Evolutionary conservation across 352 stramenopile species (phyloP), one percentile per base, ranked within the genome.

Genomic region (Blastocystis sp.): DNA sequence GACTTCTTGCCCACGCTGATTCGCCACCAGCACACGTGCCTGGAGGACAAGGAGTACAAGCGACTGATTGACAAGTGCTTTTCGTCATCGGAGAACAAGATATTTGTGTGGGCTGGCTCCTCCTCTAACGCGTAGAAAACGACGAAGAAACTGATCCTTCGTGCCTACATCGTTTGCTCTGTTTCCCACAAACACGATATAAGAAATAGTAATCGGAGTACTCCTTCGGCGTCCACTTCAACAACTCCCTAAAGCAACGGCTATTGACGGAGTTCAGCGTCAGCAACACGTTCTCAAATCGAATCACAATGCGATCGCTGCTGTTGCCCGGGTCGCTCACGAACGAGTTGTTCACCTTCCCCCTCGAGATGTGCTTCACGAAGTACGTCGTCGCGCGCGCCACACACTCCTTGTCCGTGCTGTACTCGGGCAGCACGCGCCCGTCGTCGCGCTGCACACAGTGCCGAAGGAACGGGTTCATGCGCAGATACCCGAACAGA

Each of bases 231-330:
- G 39, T 24, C 71, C 71, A 81, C 35, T 81, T 81, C 31, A 81
- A 19, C 37, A 81, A 41, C 35, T 81, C 71, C 12, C 29, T 29
- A 37, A 81, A 81, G 39, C 71, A 81, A 12, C 71, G 71, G 16
- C 19, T 65, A 66, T 81, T 81, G 10, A 33, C 50, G n/a, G 62
- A n/a, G 59, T 81, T 81, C 71, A 81, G 33, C 35, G 62, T 39
- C 12, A 81, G 19, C 24, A 81, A 24, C n/a, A 62, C 19, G n/a
- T 41, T 26, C 6, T 41, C 26, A 13, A 26, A 26, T 41, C 71
- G 71, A 1, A 81, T 10, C n/a, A 81, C n/a, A 3, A 81, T 12
- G 21, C 62, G 71, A 21, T 81, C 33, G 29, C 24, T 21, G 10
- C 9, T 45, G n/a, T n/a, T n/a, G 62, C 62, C 50, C 59, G 45